Evolutionary conservation across 139 green algal genomes (phyloP).

Genomic region (Tetradesmus lagerheimii): DNA sequence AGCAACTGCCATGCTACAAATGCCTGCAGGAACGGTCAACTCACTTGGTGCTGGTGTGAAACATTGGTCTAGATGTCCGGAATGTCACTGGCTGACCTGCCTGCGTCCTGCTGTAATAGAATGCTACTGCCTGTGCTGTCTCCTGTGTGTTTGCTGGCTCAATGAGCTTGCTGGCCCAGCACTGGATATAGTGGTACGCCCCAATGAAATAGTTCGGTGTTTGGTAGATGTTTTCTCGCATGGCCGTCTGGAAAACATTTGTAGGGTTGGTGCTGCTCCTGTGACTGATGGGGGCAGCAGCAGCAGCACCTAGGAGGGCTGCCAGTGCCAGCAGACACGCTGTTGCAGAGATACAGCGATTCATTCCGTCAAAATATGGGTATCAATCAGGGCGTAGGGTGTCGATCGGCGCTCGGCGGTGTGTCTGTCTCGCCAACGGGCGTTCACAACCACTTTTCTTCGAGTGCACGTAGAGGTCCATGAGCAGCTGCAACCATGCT

Average conservation of each 20-base stretch:
- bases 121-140: neutral
- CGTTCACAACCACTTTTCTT: no score
- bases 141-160: neutral
- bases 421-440: no score
- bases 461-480: no score
- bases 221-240: constrained; percentile 17
- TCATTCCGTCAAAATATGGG: no score
- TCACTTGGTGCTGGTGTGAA: neutral
- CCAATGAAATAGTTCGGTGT: constrained; percentile 17
- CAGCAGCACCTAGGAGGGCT: neutral
- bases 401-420: no score
- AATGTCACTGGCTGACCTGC: constrained; percentile 2
- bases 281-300: neutral
- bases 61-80: constrained; percentile 8
- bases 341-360: neutral
- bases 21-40: neutral
- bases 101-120: constrained; percentile 11
- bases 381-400: no score
- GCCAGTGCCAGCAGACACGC: neutral
- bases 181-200: constrained; percentile 12
- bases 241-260: neutral
- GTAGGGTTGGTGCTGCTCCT: neutral
- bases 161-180: neutral
- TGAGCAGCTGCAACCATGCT: no score
- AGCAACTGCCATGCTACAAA: neutral